Conservation (phyloP, 2,329 filamentous ascomycete species). For the Chrysosphaeria jannelii region DNA sequence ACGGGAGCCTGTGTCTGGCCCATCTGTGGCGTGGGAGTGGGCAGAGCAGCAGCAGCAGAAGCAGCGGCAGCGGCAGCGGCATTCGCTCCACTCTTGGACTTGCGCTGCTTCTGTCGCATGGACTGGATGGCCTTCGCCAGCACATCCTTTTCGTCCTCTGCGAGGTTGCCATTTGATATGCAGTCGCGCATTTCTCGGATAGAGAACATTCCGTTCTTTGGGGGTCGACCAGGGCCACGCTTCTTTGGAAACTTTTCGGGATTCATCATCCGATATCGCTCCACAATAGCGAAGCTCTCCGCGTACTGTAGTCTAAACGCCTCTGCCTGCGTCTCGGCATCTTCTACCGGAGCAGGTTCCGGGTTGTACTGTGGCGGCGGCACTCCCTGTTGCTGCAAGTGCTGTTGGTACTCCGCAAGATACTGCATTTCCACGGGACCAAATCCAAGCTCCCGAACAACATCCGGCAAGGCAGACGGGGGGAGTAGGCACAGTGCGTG, state of each 20-base stretch:
- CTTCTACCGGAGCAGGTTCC: not conserved
- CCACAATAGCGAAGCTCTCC: not conserved
- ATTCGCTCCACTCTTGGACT: no score
- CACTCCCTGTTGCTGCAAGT: slow-evolving; percentile 4
- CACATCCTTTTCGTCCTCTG: not conserved
- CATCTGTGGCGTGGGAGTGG: no score
- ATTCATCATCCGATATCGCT: slow-evolving; percentile 2
- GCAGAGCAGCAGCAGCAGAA: no score
- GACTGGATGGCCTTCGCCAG: not conserved
- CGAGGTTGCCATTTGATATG: not conserved
- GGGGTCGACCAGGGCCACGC: slow-evolving; percentile 50
- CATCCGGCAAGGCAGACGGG: no score
- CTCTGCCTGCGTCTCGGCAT: slow-evolving; percentile 1
- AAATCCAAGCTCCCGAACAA: no score
- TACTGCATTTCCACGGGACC: no score
- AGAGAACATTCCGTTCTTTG: slow-evolving; percentile 61
- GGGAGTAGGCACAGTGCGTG: no score
- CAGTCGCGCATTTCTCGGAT: slow-evolving; percentile 52
- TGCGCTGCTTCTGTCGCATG: no score
- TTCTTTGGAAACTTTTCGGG: slow-evolving; percentile 17
- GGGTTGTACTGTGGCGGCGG: not conserved
- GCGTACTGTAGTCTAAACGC: not conserved
- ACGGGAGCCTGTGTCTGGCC: no score
- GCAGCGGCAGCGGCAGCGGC: no score
- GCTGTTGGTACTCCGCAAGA: no score